Percentiles rank a stretch among this genome's conserved stretches.
These are phyloP conservation scores for Leucocoprinus sp. DNA, from an alignment of 768 basidiomycete species.

Conservation along the genomic window DNA sequence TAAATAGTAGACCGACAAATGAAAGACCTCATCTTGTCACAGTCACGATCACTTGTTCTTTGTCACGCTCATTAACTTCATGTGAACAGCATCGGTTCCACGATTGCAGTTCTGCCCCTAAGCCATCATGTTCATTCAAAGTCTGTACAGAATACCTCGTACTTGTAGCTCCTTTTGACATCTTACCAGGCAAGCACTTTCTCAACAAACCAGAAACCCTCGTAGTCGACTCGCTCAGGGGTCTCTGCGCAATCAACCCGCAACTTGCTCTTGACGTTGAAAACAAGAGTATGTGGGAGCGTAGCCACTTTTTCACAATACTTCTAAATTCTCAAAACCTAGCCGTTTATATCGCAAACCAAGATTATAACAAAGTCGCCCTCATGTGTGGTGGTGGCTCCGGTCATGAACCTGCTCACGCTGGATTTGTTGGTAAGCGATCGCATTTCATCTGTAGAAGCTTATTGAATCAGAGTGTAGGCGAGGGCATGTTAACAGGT, in stretches of 20 bases:
- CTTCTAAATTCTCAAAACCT: slow-evolving; percentile 7
- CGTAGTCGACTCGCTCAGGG: slow-evolving; percentile 72
- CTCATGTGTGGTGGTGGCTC: slow-evolving; percentile 80
- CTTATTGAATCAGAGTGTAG: slow-evolving; percentile 23
- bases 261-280: slow-evolving; percentile 58
- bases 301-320: slow-evolving; percentile 8
- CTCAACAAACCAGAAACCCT: slow-evolving; percentile 62
- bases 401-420: slow-evolving; percentile 89
- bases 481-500: slow-evolving; percentile 75
- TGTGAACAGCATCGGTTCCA: neutral
- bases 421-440: slow-evolving; percentile 74
- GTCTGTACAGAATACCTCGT: slow-evolving; percentile 15
- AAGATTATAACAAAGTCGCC: slow-evolving; percentile 59
- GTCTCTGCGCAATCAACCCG: slow-evolving; percentile 65
- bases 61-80: slow-evolving; percentile 4
- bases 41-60: slow-evolving; percentile 2
- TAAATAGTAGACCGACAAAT: slow-evolving; percentile 6
- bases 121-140: slow-evolving; percentile 30
- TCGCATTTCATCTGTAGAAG: neutral
- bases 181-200: slow-evolving; percentile 59
- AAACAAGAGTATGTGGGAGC: slow-evolving; percentile 50
- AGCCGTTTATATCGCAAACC: slow-evolving; percentile 59
- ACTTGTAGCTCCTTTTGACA: neutral
- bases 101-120: slow-evolving; percentile 10
- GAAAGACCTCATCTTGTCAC: slow-evolving; percentile 12